Percentiles rank a stretch among this genome's conserved stretches.
phyloP scores from a whole-genome alignment of 2,329 filamentous ascomycete genomes.

The Zymoseptoria tritici region DNA sequence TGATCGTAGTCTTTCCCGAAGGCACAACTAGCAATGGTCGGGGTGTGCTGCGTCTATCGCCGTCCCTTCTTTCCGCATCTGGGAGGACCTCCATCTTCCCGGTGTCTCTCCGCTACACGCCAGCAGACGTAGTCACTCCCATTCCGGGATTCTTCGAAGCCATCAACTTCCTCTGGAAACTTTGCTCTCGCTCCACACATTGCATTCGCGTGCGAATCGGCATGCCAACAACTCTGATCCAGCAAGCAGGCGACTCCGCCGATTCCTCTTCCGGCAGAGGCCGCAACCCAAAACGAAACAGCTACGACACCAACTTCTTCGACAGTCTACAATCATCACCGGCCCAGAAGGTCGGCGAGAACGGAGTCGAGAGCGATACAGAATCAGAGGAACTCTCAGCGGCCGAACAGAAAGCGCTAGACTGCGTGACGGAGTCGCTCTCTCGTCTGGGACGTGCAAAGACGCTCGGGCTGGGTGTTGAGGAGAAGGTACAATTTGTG shows the following conservation, averaged over 20 bases:
- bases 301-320: constrained; percentile 41
- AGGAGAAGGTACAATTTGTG: constrained; percentile 78
- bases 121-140: constrained; percentile 83
- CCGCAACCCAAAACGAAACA: constrained; percentile 17
- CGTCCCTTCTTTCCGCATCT: constrained; percentile 62
- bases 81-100: constrained; percentile 74
- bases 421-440: constrained; percentile 74
- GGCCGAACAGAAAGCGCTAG: constrained; percentile 64
- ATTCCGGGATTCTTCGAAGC: constrained; percentile 60
- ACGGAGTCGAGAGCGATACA: constrained; percentile 22
- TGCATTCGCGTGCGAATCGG: constrained; percentile 88
- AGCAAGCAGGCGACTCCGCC: constrained; percentile 23
- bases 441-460: constrained; percentile 84
- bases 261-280: constrained; percentile 21
- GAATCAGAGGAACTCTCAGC: constrained; percentile 24
- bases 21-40: constrained; percentile 90
- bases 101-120: constrained; percentile 80
- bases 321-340: constrained; percentile 35
- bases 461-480: constrained; percentile 73
- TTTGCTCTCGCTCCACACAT: constrained; percentile 78
- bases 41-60: constrained; percentile 77
- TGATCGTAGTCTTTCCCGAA: constrained; percentile 86
- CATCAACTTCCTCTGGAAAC: constrained; percentile 70
- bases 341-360: constrained; percentile 26
- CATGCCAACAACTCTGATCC: constrained; percentile 51